Evolutionary conservation across 345 rosid genomes (phyloP).

Genomic region (Draba incana): DNA sequence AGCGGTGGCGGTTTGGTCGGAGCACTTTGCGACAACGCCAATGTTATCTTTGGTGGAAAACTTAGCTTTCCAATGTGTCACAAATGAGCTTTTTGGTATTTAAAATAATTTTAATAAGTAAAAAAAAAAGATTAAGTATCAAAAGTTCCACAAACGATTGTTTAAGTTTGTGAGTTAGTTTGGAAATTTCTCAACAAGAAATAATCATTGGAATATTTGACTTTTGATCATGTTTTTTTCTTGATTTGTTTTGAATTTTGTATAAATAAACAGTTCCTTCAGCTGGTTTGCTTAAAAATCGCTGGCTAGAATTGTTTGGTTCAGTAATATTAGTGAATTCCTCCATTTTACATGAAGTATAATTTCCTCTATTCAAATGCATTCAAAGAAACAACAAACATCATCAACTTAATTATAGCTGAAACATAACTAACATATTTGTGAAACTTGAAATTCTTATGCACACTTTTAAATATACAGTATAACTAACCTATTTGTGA

Average conservation of each 20-base stretch:
- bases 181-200: conserved; percentile 18
- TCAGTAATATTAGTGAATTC: neutral
- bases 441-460: neutral
- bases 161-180: conserved; percentile 35
- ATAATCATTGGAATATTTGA: conserved; percentile 24
- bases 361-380: neutral
- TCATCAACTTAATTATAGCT: neutral
- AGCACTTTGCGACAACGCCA: conserved; percentile 35
- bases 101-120: neutral
- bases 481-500: too few relatives aligned
- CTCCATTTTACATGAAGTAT: neutral
- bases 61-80: conserved; percentile 35
- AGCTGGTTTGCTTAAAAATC: neutral
- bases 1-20: conserved; percentile 18
- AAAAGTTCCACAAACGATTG: conserved; percentile 35
- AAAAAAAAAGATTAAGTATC: neutral
- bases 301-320: neutral
- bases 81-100: conserved; percentile 31
- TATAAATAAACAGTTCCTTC: conserved; percentile 6
- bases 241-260: neutral
- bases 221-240: conserved; percentile 14
- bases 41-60: conserved; percentile 34
- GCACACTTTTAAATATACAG: too few relatives aligned
- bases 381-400: neutral
- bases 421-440: neutral